A percentile compares a stretch with the other conserved stretches of the same genome.
Evolutionary conservation across 2,329 filamentous ascomycete species (phyloP).

Genomic region (Pseudogymnoascus sp.): DNA sequence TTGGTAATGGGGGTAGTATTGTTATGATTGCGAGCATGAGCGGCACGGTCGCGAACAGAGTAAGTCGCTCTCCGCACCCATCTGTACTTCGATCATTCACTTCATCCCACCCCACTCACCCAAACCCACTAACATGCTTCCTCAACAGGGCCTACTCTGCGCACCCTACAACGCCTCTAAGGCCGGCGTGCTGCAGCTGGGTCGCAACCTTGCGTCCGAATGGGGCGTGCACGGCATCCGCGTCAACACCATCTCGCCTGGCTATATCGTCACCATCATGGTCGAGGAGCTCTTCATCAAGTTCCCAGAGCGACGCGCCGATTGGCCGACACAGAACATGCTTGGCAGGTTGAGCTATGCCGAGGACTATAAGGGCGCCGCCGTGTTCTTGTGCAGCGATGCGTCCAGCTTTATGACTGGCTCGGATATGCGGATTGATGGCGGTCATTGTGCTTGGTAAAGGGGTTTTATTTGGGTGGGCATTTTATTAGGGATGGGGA

Average conservation of each 20-base stretch:
- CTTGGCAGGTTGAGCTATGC: constrained; percentile 42
- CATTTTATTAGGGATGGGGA: neutral
- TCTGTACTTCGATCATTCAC: constrained; percentile 29
- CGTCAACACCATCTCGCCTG: constrained; percentile 57
- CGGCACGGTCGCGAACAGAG: constrained; percentile 20
- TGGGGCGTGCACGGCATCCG: constrained; percentile 55
- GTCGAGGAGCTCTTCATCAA: constrained; percentile 52
- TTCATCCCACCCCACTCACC: too few species aligned
- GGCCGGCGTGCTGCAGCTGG: constrained; percentile 52
- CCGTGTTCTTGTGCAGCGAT: constrained; percentile 40
- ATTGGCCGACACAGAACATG: constrained; percentile 60
- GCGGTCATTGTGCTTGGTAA: constrained; percentile 47
- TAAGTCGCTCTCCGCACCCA: constrained; percentile 39
- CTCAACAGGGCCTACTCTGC: constrained; percentile 48
- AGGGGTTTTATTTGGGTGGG: neutral
- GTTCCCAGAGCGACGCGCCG: constrained; percentile 20
- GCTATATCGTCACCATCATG: constrained; percentile 52
- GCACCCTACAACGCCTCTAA: constrained; percentile 57
- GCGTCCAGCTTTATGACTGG: constrained; percentile 50
- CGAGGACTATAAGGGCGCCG: constrained; percentile 40
- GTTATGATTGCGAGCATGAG: constrained; percentile 45
- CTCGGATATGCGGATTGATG: constrained; percentile 45
- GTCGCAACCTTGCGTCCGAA: constrained; percentile 51
- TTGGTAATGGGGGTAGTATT: constrained; percentile 40
- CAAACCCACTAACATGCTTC: constrained; percentile 14